Conservation (phyloP, 1,284 basidiomycete genomes). For the Boletus nobilissimus region DNA sequence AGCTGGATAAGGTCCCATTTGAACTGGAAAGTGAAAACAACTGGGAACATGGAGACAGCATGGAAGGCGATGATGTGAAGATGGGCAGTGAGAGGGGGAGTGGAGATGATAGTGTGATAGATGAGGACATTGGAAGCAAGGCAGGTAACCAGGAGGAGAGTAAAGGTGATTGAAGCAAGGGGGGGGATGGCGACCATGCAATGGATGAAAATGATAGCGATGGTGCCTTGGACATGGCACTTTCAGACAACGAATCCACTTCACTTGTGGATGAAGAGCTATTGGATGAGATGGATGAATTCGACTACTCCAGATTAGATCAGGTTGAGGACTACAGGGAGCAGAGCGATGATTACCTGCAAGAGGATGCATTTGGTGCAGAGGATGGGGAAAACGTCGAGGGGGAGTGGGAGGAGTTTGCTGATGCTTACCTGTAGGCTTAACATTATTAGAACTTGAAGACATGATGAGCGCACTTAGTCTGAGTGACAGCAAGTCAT, state of each 20-base stretch:
- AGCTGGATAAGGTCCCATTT: background rate
- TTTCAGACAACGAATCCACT: background rate
- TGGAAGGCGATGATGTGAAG: background rate
- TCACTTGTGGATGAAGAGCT: background rate
- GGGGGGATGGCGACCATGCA: background rate
- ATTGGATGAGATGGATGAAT: conserved; percentile 2
- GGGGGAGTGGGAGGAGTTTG: background rate
- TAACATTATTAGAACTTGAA: no score
- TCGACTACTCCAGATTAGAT: background rate
- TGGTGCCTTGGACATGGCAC: background rate
- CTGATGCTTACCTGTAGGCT: no score
- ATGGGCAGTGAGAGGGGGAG: background rate
- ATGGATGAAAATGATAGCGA: background rate
- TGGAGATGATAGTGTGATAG: background rate
- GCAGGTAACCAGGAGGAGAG: no score
- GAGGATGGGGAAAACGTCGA: background rate
- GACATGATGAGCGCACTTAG: no score
- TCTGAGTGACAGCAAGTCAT: no score
- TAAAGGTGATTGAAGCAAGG: background rate
- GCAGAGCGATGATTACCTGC: background rate
- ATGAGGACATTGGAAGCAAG: background rate
- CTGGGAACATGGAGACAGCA: background rate
- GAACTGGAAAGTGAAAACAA: background rate
- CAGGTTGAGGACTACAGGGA: background rate
- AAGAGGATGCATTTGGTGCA: background rate